These are phyloP conservation scores for Aspergillus pseudonomiae DNA, from an alignment of 2,329 filamentous ascomycete species.

Conservation along the genomic window DNA sequence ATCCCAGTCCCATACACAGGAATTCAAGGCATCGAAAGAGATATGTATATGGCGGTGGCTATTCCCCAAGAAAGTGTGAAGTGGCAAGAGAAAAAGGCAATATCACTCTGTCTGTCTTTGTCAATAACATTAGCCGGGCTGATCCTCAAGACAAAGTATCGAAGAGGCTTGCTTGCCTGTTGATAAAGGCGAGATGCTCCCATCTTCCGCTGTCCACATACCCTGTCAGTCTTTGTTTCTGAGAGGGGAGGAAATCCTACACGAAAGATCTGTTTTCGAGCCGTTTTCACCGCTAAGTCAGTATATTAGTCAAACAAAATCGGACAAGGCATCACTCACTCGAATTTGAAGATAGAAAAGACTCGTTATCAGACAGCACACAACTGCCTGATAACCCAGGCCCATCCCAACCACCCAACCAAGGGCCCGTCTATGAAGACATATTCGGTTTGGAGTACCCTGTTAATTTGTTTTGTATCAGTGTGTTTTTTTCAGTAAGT, in stretches of 20 bases:
- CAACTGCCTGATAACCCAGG: conserved; percentile 19
- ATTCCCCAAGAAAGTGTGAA: background rate
- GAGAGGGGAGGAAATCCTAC: background rate
- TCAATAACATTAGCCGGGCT: background rate
- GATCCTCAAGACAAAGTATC: background rate
- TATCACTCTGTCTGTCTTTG: background rate
- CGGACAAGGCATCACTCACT: background rate
- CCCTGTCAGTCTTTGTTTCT: background rate
- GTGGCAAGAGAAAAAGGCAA: background rate
- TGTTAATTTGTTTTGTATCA: background rate
- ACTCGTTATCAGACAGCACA: conserved; percentile 8
- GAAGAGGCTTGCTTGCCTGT: background rate
- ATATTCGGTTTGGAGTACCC: background rate
- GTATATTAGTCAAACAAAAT: background rate
- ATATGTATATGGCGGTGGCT: background rate
- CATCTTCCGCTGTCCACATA: background rate
- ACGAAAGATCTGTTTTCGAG: background rate
- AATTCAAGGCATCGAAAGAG: background rate
- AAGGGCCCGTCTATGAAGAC: conserved; percentile 8
- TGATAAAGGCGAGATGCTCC: background rate
- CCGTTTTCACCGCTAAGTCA: background rate
- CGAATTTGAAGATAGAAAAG: background rate
- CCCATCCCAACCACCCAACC: conserved; percentile 24
- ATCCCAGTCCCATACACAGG: background rate
- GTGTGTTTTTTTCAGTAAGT: background rate